Evolutionary conservation across 805 yeast genomes (phyloP), one percentile per base, ranked within the genome.

Genomic region (Wickerhamomyces tratensis): DNA sequence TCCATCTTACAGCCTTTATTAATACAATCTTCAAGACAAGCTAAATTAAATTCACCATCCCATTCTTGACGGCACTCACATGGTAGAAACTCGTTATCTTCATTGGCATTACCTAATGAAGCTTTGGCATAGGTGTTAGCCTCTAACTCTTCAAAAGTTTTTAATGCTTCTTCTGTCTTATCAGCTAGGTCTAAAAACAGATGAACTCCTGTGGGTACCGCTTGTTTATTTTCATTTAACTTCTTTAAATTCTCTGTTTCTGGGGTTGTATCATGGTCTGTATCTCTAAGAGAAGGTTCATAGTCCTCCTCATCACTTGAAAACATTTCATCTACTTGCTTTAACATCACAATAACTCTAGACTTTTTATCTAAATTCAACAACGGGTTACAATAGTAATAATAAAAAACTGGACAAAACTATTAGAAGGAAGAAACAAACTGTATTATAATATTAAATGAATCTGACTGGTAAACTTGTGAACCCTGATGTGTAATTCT

Each of bases 11-110:
- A 93, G 41, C 88, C 74, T 41, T 98, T 67, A 62, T 91, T 91
- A 53, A 93, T 88, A 72, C 98, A 91, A 59, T 83, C 88, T 13
- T 93, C 82, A 30, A 82, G 86, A 71, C 98, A 91, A 2, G 97
- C 95, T 12, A 54, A 39, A 50, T 77, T 77, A 42, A 64, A 66
- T 7, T 52, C 54, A 1, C 67, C 74, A 25, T 64, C 67, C 46
- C 45, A 69, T 15, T 68, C 71, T 58, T 72, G 85, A 37, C 45
- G 52, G 68, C 98, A 91, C 57, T 88, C 97, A 69, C 98, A 91
- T 13, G 89, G 77, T 93, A 91, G 88, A 49, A 73, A 72, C 50
- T 86, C 95, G 48, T 79, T 80, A 55, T 83, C 86, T 36, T 71
- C 68, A 40, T 82, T 86, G 2, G 88, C 72, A 34, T 72, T 66